Base-by-base conservation (phyloP, 116 monocot genomes). In the Zostera marina region DNA sequence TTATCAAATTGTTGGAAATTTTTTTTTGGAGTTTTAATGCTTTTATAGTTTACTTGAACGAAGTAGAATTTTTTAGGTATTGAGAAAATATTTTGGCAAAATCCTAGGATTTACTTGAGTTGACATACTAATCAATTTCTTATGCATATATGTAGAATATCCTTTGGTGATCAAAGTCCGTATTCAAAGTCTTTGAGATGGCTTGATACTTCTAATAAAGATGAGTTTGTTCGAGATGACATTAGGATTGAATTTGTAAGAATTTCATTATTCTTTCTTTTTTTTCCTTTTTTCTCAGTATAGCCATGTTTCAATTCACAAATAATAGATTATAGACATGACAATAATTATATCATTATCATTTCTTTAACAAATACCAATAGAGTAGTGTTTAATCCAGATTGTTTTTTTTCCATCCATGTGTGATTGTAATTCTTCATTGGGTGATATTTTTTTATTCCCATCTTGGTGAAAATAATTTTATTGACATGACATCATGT, bases 151-250 rank as follows among this genome's bases (percentile, higher is more conserved):
- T 7, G 9, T 16, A 61, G 61, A 47, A 16, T 47, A 3, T 26
- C 47, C 61, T 61, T 61, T 47, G 25, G 25, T 47, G 61, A 45
- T 58, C n/a, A 9, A 47, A 41, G 12, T 20, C 51, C 67, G 21
- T 59, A 47, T 14, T 39, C 48, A 57, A 41, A 41, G 48, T 9
- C 38, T 20, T 59, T 48, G 49, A 44, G 51, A 47, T 67, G 67
- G 67, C 58, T 42, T 12, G 8, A 40, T 14, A 47, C 39, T 58
- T 59, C 15, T 23, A n/a, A 58, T 40, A 67, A 67, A 1, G 14
- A 59, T 40, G 26, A 61, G 2, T 61, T 26, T n/a, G 14, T 32
- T 6, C 42, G 11, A 44, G 55, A 55, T 25, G 53, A 53, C 32
- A 32, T 32, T 11, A 14, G 12, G 19, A 39, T 23, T n/a, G 43